These are phyloP conservation scores for Cyanidium caldarium DNA, from an alignment of 23 red algal species.

Conservation along the genomic window DNA sequence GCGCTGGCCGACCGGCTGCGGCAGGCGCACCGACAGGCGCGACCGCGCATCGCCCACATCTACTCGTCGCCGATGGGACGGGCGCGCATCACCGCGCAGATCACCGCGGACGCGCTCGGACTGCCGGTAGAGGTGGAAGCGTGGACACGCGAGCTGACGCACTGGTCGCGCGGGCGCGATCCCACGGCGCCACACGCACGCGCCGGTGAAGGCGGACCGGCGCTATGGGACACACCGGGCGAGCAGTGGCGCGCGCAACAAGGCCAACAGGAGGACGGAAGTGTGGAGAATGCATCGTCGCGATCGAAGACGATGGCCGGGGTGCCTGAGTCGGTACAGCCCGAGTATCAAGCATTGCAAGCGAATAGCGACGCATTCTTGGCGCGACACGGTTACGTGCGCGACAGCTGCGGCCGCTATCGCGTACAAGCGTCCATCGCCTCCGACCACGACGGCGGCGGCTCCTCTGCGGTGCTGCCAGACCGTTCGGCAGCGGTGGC, in stretches of 20 bases:
- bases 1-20: constrained; percentile 55
- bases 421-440: neutral
- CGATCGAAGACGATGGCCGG: constrained; percentile 16
- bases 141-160: constrained; percentile 81
- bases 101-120: constrained; percentile 26
- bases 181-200: neutral
- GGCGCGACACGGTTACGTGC: constrained; percentile 60
- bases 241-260: constrained; percentile 25
- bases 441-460: constrained; percentile 2
- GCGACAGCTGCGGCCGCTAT: constrained; percentile 11
- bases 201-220: constrained; percentile 34
- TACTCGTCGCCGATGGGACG: constrained; percentile 87
- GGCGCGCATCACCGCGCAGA: constrained; percentile 53
- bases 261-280: neutral
- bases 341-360: constrained; percentile 20
- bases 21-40: neutral
- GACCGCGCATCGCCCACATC: constrained; percentile 14
- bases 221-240: constrained; percentile 78
- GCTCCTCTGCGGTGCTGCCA: constrained; percentile 27
- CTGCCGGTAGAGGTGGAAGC: constrained; percentile 47
- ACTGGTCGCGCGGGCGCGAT: constrained; percentile 30
- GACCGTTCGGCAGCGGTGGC: constrained; percentile 38
- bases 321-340: constrained; percentile 9
- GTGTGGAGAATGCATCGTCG: neutral
- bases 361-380: constrained; percentile 59